Base-by-base conservation (phyloP, 345 rosid genomes). In the Eucalyptus cloeziana region DNA sequence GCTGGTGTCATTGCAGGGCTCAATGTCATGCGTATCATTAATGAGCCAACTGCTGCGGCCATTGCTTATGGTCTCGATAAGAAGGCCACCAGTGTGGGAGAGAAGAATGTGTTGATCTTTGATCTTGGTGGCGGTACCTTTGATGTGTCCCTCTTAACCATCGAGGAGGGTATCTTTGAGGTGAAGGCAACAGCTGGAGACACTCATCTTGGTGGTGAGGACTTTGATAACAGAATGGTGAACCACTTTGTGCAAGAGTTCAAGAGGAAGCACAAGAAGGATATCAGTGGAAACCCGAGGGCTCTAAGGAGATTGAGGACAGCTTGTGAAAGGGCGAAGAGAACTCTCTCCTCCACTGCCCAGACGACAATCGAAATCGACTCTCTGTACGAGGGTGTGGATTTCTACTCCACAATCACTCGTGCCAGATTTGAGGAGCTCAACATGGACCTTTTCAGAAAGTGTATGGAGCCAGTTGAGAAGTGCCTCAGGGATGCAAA, bases 391-490 rank as follows among this genome's bases (percentile, higher is more conserved):
- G 94, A 92, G 88, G 94, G 93, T 13, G 79, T 93, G 67, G 94
- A 93, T 86, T 94, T 92, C 64, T 93, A 92, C 86, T 91, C 95
- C 1, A 90, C 93, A 9, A 92, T 92, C 4, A 92, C 96, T 5
- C 93, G 95, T 4, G 93, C 92, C 19, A 91, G 93, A 85, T 94
- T 94, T 7, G 94, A 94, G 92, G 94, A 93, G 62, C 88, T 93
- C 56, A 92, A 94, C 58, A 92, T 92, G 95, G 95, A 94, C 89
- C 88, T 94, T 49, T 93, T 94, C 56, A 92, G 92, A 30, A 94
- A 94, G 87, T 93, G 95, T 9, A 91, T 94, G 96, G 96, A 94
- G 86, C 94, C 92, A 1, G 93, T 93, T 27, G 94, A 92, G 91
- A 93, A 94, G 89, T 94, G 96, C 85, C 89, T 92, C 90, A 91